These are phyloP conservation scores for Neopestalotiopsis clavispora DNA, from an alignment of 2,329 filamentous ascomycete genomes.

Conservation along the genomic window DNA sequence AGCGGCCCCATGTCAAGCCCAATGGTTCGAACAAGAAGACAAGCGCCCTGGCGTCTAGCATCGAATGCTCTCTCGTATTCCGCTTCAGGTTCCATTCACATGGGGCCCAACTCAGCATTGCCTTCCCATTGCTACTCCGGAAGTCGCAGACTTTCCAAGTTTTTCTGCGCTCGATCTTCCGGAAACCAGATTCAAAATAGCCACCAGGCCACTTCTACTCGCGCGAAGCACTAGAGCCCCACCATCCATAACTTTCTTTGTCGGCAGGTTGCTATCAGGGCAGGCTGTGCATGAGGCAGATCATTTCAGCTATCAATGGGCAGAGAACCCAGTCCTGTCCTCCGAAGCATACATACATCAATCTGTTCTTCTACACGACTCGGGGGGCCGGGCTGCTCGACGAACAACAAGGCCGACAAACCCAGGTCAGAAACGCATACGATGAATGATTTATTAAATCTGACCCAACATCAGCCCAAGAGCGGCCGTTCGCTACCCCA, in stretches of 20 bases:
- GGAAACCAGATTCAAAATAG: background rate
- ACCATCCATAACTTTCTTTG: background rate
- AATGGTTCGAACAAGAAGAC: background rate
- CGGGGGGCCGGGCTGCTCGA: background rate
- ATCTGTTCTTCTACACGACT: background rate
- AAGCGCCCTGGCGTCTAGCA: background rate
- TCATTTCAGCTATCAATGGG: background rate
- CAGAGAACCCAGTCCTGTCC: background rate
- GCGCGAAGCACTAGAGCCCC: background rate
- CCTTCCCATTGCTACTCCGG: background rate
- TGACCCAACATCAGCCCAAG: constrained; percentile 2
- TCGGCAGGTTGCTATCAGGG: background rate
- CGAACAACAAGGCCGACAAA: background rate
- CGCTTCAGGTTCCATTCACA: constrained; percentile 7
- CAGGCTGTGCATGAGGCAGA: constrained; percentile 5
- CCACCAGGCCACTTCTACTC: background rate
- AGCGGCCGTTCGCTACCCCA: constrained; percentile 8
- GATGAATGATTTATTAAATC: background rate
- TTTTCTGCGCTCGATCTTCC: background rate
- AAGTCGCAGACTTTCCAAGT: background rate
- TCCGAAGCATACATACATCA: background rate
- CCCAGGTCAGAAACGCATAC: background rate
- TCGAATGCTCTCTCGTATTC: constrained; percentile 9
- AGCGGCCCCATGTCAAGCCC: constrained; percentile 5
- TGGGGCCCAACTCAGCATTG: constrained; percentile 1